phyloP scores from a whole-genome alignment of 768 basidiomycete genomes.

The Amanita pseudoporphyria region DNA sequence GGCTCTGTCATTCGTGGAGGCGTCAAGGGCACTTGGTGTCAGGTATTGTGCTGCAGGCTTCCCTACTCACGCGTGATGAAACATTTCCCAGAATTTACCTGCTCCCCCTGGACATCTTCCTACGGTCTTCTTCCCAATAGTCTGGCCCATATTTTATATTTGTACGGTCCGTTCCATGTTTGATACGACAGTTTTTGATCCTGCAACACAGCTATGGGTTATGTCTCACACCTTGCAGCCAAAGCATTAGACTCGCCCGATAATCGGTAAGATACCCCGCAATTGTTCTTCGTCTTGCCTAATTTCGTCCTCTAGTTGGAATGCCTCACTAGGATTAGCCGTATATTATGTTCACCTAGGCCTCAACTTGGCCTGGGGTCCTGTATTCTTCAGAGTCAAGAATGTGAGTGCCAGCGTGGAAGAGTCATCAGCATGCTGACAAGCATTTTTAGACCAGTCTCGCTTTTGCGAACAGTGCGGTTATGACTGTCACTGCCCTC shows the following conservation, averaged over 20 bases:
- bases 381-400: conserved; percentile 50
- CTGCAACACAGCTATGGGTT: conserved; percentile 43
- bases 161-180: conserved; percentile 12
- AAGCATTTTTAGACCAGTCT: conserved; percentile 30
- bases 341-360: conserved; percentile 56
- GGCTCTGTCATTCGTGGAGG: conserved; percentile 38
- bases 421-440: neutral
- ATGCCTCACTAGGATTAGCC: conserved; percentile 36
- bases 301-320: conserved; percentile 15
- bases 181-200: conserved; percentile 8
- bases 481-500: conserved; percentile 42
- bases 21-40: conserved; percentile 47
- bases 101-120: conserved; percentile 45
- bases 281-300: neutral
- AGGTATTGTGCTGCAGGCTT: conserved; percentile 24
- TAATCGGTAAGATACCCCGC: conserved; percentile 25
- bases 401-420: conserved; percentile 20
- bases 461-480: conserved; percentile 44
- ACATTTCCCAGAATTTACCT: conserved; percentile 28
- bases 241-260: conserved; percentile 39
- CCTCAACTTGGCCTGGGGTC: conserved; percentile 53
- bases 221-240: conserved; percentile 53
- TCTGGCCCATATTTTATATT: conserved; percentile 44
- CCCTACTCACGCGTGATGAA: neutral
- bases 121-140: conserved; percentile 44